A percentile compares a stretch with the other conserved stretches of the same genome.
phyloP scores from a whole-genome alignment of 2,329 filamentous ascomycete genomes.

The Neofusicoccum laricinum region DNA sequence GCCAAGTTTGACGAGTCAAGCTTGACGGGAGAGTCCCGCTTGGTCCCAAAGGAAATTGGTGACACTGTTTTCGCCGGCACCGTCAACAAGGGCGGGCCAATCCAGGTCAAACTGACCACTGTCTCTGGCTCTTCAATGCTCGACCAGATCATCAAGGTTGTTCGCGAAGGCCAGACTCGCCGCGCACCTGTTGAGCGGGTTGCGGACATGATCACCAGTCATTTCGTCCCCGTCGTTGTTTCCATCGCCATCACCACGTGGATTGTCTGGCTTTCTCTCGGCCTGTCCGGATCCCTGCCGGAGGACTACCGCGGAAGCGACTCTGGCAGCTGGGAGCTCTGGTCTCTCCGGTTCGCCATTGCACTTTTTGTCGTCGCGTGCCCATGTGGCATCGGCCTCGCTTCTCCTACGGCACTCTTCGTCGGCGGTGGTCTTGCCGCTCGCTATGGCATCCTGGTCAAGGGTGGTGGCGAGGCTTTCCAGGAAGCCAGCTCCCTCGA shows the following conservation, averaged over 20 bases:
- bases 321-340: slow-evolving; percentile 66
- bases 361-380: slow-evolving; percentile 85
- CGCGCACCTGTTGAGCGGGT: slow-evolving; percentile 73
- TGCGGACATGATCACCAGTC: slow-evolving; percentile 69
- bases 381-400: slow-evolving; percentile 78
- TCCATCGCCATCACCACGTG: slow-evolving; percentile 68
- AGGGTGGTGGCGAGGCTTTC: slow-evolving; percentile 81
- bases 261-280: slow-evolving; percentile 67
- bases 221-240: slow-evolving; percentile 73
- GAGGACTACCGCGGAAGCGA: slow-evolving; percentile 52
- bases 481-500: slow-evolving; percentile 77
- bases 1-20: slow-evolving; percentile 85
- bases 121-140: slow-evolving; percentile 70
- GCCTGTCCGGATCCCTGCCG: slow-evolving; percentile 57
- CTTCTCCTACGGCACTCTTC: slow-evolving; percentile 81
- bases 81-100: slow-evolving; percentile 64
- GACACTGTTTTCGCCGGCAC: slow-evolving; percentile 71
- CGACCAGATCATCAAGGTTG: slow-evolving; percentile 73
- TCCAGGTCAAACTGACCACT: slow-evolving; percentile 63
- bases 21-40: slow-evolving; percentile 74
- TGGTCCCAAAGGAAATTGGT: slow-evolving; percentile 60
- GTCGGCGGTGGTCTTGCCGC: slow-evolving; percentile 79
- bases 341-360: slow-evolving; percentile 79
- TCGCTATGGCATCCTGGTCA: slow-evolving; percentile 75
- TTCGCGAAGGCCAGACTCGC: slow-evolving; percentile 73